These are phyloP conservation scores for Mallotus japonicus DNA, from an alignment of 441 rosid species.

Conservation along the genomic window DNA sequence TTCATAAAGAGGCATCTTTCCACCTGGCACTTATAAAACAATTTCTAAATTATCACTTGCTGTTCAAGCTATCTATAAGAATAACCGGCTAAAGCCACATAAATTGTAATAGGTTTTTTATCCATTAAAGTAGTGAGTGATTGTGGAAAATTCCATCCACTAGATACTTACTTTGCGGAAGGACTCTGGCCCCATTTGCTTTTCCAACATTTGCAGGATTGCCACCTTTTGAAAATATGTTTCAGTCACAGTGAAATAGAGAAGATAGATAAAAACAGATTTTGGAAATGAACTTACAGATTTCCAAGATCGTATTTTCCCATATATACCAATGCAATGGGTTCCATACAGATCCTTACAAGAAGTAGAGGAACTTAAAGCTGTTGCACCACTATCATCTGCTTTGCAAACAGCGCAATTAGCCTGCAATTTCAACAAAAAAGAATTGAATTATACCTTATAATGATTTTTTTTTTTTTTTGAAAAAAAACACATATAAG, in stretches of 20 bases:
- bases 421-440: constrained; percentile 54
- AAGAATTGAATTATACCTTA: background rate
- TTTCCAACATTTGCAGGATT: constrained; percentile 95
- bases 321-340: constrained; percentile 77
- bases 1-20: background rate
- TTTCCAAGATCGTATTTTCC: constrained; percentile 95
- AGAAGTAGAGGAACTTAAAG: constrained; percentile 80
- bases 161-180: constrained; percentile 73
- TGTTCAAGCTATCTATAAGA: background rate
- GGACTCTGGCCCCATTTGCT: constrained; percentile 99
- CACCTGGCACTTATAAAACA: background rate
- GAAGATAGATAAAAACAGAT: background rate
- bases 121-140: background rate
- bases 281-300: constrained; percentile 63
- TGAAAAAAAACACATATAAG: too few species aligned
- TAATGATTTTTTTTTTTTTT: background rate
- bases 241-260: constrained; percentile 17
- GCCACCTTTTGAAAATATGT: constrained; percentile 60
- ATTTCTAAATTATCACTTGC: background rate
- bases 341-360: constrained; percentile 91
- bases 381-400: constrained; percentile 86
- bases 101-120: background rate
- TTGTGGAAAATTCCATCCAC: constrained; percentile 18
- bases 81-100: background rate
- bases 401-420: constrained; percentile 95